phyloP scores from a whole-genome alignment of 2,329 filamentous ascomycete genomes.

The Ascochyta koolunga region DNA sequence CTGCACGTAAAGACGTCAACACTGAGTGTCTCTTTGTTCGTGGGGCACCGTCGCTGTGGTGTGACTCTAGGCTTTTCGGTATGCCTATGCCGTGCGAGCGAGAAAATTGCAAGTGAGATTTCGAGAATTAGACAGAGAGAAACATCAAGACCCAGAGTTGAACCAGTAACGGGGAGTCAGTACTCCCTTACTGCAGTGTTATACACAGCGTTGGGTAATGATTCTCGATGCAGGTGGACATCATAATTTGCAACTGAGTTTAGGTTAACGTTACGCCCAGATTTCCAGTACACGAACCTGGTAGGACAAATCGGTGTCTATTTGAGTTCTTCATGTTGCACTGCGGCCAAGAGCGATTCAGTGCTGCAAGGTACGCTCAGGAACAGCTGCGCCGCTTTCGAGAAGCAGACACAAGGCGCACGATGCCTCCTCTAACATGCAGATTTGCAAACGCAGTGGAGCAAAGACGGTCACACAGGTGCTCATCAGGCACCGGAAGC shows the following conservation, averaged over 20 bases:
- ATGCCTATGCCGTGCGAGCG: constrained; percentile 10
- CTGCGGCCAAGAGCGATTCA: constrained; percentile 29
- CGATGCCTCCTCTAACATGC: constrained; percentile 41
- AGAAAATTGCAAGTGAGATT: constrained; percentile 9
- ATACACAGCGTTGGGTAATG: not conserved
- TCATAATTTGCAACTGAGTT: constrained; percentile 11
- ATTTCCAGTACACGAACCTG: constrained; percentile 25
- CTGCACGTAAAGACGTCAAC: constrained; percentile 37
- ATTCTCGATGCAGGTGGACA: constrained; percentile 3
- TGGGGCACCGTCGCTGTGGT: constrained; percentile 29
- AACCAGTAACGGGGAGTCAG: not conserved
- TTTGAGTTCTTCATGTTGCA: constrained; percentile 39
- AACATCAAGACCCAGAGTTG: not conserved
- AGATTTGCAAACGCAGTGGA: constrained; percentile 34
- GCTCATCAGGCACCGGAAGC: constrained; percentile 27
- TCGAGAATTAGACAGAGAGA: not conserved
- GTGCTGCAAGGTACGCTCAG: constrained; percentile 46
- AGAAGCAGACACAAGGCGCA: constrained; percentile 37
- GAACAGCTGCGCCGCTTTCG: constrained; percentile 32
- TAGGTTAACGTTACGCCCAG: constrained; percentile 30
- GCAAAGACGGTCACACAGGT: constrained; percentile 31
- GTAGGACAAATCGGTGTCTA: constrained; percentile 31
- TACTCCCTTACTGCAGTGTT: not conserved
- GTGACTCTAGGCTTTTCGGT: constrained; percentile 25
- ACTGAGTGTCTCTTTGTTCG: constrained; percentile 11